A percentile compares a stretch with the other conserved stretches of the same genome.
phyloP scores from a whole-genome alignment of 1,284 basidiomycete genomes.

The Sphaerobolus stellatus region DNA sequence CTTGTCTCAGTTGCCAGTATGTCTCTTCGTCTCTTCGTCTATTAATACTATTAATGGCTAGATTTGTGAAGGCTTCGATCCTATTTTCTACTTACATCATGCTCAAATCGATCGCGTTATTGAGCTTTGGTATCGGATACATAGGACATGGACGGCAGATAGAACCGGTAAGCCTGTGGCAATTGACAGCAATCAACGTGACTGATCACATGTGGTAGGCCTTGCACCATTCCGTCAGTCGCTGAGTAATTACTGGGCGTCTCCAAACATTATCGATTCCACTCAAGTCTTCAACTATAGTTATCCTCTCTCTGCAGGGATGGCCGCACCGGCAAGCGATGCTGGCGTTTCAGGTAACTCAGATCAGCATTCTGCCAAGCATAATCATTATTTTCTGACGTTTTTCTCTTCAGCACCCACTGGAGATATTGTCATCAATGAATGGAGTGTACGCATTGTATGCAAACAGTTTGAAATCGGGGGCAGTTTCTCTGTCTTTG shows the following conservation, averaged over 20 bases:
- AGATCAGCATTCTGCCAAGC: too few relatives aligned
- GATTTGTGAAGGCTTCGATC: neutral
- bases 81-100: neutral
- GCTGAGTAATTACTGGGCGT: neutral
- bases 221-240: neutral
- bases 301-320: too few relatives aligned
- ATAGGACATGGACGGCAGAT: neutral
- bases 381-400: too few relatives aligned
- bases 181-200: too few relatives aligned
- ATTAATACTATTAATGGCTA: too few relatives aligned
- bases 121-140: neutral
- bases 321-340: too few relatives aligned
- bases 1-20: too few relatives aligned
- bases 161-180: too few relatives aligned
- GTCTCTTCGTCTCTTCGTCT: too few relatives aligned
- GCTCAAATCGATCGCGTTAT: neutral
- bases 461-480: conserved; percentile 44
- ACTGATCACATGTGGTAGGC: neutral
- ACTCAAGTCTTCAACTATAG: too few relatives aligned
- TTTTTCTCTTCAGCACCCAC: too few relatives aligned
- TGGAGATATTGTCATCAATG: conserved; percentile 16
- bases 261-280: neutral
- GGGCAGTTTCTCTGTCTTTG: conserved; percentile 39
- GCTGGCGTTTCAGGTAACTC: too few relatives aligned
- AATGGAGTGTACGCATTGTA: conserved; percentile 44